Conservation (phyloP, 2,329 filamentous ascomycete species). For the Leptosphaerulina australis region DNA sequence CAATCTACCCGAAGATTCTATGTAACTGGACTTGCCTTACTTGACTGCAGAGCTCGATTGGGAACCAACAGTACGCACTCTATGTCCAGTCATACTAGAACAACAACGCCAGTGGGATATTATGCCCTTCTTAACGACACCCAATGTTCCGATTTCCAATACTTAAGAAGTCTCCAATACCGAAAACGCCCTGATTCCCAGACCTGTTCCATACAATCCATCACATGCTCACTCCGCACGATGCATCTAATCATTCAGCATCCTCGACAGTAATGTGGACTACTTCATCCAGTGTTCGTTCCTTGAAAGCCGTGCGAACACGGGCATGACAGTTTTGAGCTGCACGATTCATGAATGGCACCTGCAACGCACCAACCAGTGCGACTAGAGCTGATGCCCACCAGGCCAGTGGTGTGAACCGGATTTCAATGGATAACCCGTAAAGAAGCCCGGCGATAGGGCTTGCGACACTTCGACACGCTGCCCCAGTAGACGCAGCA, state of each 20-base stretch:
- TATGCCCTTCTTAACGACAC: too few relatives aligned
- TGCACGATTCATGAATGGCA: slow-evolving; percentile 61
- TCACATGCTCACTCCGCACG: too few relatives aligned
- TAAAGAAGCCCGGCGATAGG: slow-evolving; percentile 72
- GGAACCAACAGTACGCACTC: too few relatives aligned
- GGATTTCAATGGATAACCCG: slow-evolving; percentile 62
- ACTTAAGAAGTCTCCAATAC: too few relatives aligned
- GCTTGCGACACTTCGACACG: slow-evolving; percentile 71
- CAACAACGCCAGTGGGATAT: too few relatives aligned
- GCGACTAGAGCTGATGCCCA: slow-evolving; percentile 65
- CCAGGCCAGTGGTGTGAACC: slow-evolving; percentile 67
- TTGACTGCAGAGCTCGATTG: too few relatives aligned
- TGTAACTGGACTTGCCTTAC: too few relatives aligned
- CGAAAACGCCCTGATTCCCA: too few relatives aligned
- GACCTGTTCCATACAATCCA: too few relatives aligned
- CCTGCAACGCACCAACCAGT: slow-evolving; percentile 60
- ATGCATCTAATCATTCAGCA: slow-evolving; percentile 1
- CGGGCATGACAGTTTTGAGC: slow-evolving; percentile 44
- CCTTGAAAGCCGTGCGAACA: slow-evolving; percentile 32
- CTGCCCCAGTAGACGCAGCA: slow-evolving; percentile 73
- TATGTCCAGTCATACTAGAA: too few relatives aligned
- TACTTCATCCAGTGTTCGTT: slow-evolving; percentile 24
- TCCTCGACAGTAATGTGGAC: slow-evolving; percentile 38
- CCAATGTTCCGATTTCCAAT: too few relatives aligned
- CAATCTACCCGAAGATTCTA: too few relatives aligned